Conservation (phyloP, 345 rosid species). For the Salix koriyanagi region DNA sequence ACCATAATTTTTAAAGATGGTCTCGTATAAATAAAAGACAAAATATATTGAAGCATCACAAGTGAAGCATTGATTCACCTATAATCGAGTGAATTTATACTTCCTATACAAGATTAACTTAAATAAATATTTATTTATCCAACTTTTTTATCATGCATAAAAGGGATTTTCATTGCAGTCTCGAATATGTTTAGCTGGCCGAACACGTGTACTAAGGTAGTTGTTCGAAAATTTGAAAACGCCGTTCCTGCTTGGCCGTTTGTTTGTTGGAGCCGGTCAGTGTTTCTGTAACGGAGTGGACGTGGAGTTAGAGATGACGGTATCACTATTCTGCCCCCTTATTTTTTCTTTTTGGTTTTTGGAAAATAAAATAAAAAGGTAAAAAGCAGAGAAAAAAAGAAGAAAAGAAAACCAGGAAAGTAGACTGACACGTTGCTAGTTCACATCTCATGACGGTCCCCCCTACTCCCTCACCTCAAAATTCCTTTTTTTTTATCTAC, state of each 20-base stretch:
- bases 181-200: no score
- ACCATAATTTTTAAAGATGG: no score
- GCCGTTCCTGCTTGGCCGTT: not conserved
- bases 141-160: no score
- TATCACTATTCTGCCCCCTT: not conserved
- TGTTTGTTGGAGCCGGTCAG: not conserved
- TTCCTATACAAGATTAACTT: no score
- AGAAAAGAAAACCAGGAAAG: not conserved
- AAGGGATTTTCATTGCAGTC: no score
- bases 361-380: not conserved
- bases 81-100: no score
- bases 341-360: not conserved
- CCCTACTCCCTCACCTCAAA: not conserved
- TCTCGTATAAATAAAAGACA: no score
- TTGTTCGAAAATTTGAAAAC: not conserved
- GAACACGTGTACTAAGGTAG: not conserved
- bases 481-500: not conserved
- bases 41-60: no score
- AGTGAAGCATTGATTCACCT: no score
- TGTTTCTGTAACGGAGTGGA: not conserved
- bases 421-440: constrained; percentile 34
- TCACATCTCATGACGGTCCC: constrained; percentile 22
- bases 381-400: not conserved
- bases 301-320: not conserved
- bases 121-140: no score